phyloP scores from a whole-genome alignment of 306 rosid species.

The Lagenaria siceraria region DNA sequence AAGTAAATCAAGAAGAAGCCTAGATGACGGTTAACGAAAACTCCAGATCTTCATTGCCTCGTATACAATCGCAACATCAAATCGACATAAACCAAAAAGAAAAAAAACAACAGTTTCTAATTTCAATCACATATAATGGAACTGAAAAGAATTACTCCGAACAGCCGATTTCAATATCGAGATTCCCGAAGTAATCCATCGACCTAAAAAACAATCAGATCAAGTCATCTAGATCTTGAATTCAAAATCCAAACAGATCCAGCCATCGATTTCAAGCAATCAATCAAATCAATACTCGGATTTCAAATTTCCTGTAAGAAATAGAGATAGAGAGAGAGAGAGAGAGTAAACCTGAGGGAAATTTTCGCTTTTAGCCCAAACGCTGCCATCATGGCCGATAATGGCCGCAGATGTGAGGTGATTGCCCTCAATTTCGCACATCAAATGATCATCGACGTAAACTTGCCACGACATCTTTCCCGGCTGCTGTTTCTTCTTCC shows the following conservation, averaged over 20 bases:
- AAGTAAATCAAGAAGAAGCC: background rate
- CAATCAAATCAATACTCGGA: background rate
- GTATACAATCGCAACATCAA: background rate
- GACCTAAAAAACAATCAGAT: background rate
- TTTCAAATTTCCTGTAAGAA: background rate
- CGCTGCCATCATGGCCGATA: conserved; percentile 54
- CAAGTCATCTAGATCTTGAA: conserved; percentile 4
- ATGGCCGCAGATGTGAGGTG: conserved; percentile 45
- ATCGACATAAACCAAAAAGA: background rate
- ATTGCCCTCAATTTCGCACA: conserved; percentile 56
- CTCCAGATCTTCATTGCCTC: background rate
- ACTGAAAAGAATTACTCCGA: background rate
- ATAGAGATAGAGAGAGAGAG: background rate
- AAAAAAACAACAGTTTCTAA: background rate
- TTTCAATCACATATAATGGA: background rate
- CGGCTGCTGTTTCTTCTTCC: background rate
- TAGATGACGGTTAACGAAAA: background rate
- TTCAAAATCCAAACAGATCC: background rate
- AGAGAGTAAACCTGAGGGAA: conserved; percentile 42
- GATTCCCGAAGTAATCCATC: background rate
- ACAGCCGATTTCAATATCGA: background rate
- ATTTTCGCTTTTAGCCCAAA: conserved; percentile 54
- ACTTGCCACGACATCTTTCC: conserved; percentile 61
- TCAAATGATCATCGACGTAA: conserved; percentile 58
- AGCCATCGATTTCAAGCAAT: background rate